Percentiles rank a stretch among this genome's conserved stretches.
phyloP scores from a whole-genome alignment of 139 green algal genomes.

The Zygnema circumcarinatum region DNA sequence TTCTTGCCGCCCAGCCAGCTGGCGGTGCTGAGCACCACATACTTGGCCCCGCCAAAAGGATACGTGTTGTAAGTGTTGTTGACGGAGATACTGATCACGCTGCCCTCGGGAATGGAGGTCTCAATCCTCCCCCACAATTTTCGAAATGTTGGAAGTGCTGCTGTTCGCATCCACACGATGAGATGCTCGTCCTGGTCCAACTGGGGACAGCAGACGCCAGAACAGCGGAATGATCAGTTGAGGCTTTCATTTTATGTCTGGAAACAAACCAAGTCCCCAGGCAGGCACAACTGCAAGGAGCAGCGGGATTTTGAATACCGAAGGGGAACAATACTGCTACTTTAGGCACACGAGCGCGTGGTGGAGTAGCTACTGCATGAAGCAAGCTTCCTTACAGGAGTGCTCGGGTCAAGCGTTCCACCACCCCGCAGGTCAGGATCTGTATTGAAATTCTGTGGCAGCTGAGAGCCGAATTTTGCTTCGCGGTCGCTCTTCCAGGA shows the following conservation, averaged over 20 bases:
- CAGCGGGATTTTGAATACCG: too few species aligned
- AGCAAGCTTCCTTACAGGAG: not conserved
- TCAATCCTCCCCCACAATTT: slow-evolving; percentile 82
- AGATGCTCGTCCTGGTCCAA: slow-evolving; percentile 83
- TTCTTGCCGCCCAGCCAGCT: slow-evolving; percentile 83
- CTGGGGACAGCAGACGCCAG: too few species aligned
- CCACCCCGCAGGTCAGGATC: slow-evolving; percentile 68
- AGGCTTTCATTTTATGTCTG: too few species aligned
- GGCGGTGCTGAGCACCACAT: slow-evolving; percentile 73
- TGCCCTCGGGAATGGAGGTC: slow-evolving; percentile 51
- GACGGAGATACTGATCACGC: slow-evolving; percentile 65
- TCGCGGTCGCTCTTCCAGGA: slow-evolving; percentile 75
- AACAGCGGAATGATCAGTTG: slow-evolving; percentile 18
- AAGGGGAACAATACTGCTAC: too few species aligned
- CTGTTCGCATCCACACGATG: slow-evolving; percentile 94
- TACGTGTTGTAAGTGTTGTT: slow-evolving; percentile 85
- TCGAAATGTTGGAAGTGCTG: slow-evolving; percentile 68
- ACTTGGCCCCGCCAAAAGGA: slow-evolving; percentile 51
- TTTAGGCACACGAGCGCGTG: too few species aligned
- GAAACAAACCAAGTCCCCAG: too few species aligned
- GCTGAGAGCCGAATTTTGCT: slow-evolving; percentile 72
- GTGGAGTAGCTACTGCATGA: too few species aligned
- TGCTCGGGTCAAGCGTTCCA: slow-evolving; percentile 63
- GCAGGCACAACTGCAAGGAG: too few species aligned
- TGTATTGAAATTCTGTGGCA: slow-evolving; percentile 79